phyloP scores from a whole-genome alignment of 371 early-diverging fungal genomes.

The Mortierella sp. region DNA sequence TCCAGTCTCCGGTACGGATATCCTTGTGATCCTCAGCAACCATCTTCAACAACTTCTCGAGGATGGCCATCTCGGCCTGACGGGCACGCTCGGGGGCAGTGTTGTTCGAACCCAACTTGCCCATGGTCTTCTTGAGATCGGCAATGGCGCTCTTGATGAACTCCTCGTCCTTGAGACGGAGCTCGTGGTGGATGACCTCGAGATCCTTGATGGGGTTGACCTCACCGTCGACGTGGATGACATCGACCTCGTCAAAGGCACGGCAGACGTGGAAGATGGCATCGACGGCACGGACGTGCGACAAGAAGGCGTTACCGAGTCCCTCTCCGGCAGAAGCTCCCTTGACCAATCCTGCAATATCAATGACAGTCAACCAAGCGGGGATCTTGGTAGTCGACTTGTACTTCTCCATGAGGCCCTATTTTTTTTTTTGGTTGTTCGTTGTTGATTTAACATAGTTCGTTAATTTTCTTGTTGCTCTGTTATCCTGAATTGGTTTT shows the following conservation, averaged over 20 bases:
- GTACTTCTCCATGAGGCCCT: constrained; percentile 73
- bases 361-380: constrained; percentile 85
- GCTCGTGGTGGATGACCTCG: constrained; percentile 91
- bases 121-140: constrained; percentile 62
- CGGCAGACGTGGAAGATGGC: constrained; percentile 94
- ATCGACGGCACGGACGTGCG: constrained; percentile 92
- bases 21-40: constrained; percentile 65
- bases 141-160: constrained; percentile 69
- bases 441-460: background rate
- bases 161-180: constrained; percentile 91
- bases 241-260: constrained; percentile 87
- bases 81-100: constrained; percentile 53
- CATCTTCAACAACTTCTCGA: constrained; percentile 64
- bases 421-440: background rate
- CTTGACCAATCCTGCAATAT: constrained; percentile 98
- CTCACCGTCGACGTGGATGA: constrained; percentile 92
- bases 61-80: constrained; percentile 41
- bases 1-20: constrained; percentile 71
- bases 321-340: constrained; percentile 87
- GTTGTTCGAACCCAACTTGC: constrained; percentile 42
- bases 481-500: background rate
- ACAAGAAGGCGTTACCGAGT: constrained; percentile 94
- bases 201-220: constrained; percentile 94
- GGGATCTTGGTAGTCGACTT: constrained; percentile 75
- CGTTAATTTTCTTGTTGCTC: background rate